Evolutionary conservation across 1,284 basidiomycete species (phyloP), one percentile per base, ranked within the genome.

Genomic region (Hymenochaete sp.): DNA sequence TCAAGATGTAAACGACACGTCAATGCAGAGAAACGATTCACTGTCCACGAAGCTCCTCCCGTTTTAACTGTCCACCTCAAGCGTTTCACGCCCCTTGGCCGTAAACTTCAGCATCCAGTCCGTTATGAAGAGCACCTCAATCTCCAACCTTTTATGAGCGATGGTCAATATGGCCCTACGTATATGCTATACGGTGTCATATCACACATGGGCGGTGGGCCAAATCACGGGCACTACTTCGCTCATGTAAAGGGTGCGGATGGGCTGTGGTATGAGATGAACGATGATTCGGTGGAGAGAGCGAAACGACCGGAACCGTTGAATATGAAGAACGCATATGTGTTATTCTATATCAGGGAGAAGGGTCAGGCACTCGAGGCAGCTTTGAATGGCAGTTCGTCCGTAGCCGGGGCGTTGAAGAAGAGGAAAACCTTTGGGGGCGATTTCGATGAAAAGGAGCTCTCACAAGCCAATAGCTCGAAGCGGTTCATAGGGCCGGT

Each of bases 1-100:
- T 28, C 55, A 62, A 91, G 89, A 59, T 96, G 93, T 71, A 92
- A 92, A 63, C 85, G 80, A 58, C 73, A 79, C 38, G 92, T 95
- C 38, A 74, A 80, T 47, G 93, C 93, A 3, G 80, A 88, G 55
- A 97, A 97, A 63, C 75, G 76, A 26, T 92, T 96, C 61, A 87
- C 85, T 11, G 70, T 99, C 44, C 80, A 95, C 45, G 75, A 90
- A 47, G 87, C 93, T 1, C 96, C 96, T 0, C 66, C 78, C 16
- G 82, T 93, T n/a, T 73, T 99, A 27, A 97, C 93, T 0, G 72
- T 99, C n/a, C 96, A 98, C 59, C 69, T 99, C 32, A 98, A 98
- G 67, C 81, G 96, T 14, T 99, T 99, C 64, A 86, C 87, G 8
- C 86, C 89, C 0, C 70, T 87, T 41, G 95, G 95, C 16, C 74